Evolutionary conservation across 2,329 filamentous ascomycete genomes (phyloP).

Genomic region (Calonectria pseudoturangicola): DNA sequence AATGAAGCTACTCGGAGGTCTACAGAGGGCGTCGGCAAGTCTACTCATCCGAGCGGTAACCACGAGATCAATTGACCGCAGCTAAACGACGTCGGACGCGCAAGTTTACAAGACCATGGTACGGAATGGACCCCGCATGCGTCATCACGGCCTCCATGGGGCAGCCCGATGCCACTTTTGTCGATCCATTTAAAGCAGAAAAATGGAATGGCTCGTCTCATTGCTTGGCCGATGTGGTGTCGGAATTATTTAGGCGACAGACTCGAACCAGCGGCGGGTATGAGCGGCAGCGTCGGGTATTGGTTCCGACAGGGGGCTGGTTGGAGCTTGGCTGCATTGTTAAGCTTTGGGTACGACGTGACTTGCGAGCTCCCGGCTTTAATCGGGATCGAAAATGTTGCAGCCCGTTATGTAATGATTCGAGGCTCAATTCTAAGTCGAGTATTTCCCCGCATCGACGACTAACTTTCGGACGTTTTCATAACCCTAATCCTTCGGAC

Average conservation of each 20-base stretch:
- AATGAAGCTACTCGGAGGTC: constrained; percentile 1
- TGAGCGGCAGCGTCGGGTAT: constrained; percentile 30
- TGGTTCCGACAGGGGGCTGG: neutral
- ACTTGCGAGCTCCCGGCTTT: constrained; percentile 2
- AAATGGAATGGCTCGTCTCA: neutral
- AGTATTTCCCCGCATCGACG: constrained; percentile 25
- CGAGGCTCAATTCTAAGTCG: constrained; percentile 11
- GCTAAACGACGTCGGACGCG: neutral
- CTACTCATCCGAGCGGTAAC: neutral
- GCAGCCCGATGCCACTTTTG: constrained; percentile 16
- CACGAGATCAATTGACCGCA: constrained; percentile 23
- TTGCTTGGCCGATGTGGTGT: neutral
- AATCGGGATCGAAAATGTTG: neutral
- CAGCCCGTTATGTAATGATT: neutral
- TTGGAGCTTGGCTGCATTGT: neutral
- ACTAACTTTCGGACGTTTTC: neutral
- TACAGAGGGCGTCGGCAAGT: neutral
- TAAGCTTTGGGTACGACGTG: constrained; percentile 23
- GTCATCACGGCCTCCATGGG: constrained; percentile 32
- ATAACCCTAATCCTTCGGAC: neutral
- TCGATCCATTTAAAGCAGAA: neutral
- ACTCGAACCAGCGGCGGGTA: constrained; percentile 30
- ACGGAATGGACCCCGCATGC: constrained; percentile 26
- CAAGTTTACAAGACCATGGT: constrained; percentile 2
- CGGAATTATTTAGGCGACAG: constrained; percentile 39